Evolutionary conservation across 1,284 basidiomycete genomes (phyloP).

Genomic region (Sanghuangporus baumii): DNA sequence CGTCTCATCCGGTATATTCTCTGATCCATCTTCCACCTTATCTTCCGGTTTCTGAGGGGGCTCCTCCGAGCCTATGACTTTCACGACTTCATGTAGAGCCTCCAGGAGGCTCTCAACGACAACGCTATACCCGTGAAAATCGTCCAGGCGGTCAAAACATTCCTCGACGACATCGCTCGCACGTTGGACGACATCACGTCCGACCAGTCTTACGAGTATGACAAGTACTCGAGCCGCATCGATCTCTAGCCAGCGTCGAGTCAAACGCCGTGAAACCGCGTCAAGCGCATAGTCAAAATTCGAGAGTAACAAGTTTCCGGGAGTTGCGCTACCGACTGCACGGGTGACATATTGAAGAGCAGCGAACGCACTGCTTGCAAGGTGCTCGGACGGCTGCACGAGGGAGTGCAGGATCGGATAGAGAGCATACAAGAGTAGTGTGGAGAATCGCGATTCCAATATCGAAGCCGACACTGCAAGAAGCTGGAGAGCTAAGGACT

Average conservation of each 20-base stretch:
- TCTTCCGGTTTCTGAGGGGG: constrained; percentile 19
- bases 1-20: constrained; percentile 20
- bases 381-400: constrained; percentile 59
- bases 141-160: constrained; percentile 90
- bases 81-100: constrained; percentile 74
- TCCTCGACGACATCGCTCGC: constrained; percentile 92
- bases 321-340: constrained; percentile 74
- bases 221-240: constrained; percentile 78
- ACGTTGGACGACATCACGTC: constrained; percentile 76
- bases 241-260: constrained; percentile 69
- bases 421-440: constrained; percentile 71
- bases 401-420: constrained; percentile 84
- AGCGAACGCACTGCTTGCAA: constrained; percentile 67
- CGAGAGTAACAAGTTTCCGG: constrained; percentile 79
- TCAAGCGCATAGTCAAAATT: constrained; percentile 95
- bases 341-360: constrained; percentile 65
- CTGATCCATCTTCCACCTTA: constrained; percentile 17
- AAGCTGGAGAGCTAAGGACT: constrained; percentile 62
- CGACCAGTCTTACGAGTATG: constrained; percentile 79
- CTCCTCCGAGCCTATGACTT: constrained; percentile 56
- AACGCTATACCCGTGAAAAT: constrained; percentile 85
- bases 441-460: constrained; percentile 58
- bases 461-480: constrained; percentile 66
- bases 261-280: constrained; percentile 75
- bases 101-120: constrained; percentile 85